Percentiles rank a stretch among this genome's conserved stretches.
Evolutionary conservation across 2,329 filamentous ascomycete genomes (phyloP).

Genomic region (Talaromyces islandicus): DNA sequence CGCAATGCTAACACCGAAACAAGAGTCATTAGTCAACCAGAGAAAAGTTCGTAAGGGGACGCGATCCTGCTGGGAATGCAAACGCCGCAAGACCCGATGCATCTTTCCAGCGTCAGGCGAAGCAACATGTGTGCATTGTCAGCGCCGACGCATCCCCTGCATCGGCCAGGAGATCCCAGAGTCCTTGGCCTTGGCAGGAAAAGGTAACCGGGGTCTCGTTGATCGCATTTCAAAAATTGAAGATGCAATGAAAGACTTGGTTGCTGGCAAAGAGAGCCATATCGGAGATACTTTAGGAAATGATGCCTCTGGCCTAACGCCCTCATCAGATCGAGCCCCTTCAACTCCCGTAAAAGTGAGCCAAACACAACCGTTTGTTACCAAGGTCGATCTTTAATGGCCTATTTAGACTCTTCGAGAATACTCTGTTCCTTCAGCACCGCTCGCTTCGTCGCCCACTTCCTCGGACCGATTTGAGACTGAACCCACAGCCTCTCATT

Average conservation of each 20-base stretch:
- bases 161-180: constrained; percentile 20
- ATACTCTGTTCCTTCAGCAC: not conserved
- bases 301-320: not conserved
- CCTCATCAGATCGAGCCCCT: not conserved
- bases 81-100: constrained; percentile 22
- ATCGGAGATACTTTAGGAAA: not conserved
- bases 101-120: constrained; percentile 13
- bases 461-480: not conserved
- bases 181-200: constrained; percentile 10
- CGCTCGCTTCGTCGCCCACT: not conserved
- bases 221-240: constrained; percentile 14
- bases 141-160: constrained; percentile 17
- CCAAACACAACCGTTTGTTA: not conserved
- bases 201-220: constrained; percentile 11
- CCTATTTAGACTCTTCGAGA: not conserved
- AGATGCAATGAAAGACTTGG: constrained; percentile 11
- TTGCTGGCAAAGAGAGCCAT: constrained; percentile 2
- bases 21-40: not conserved
- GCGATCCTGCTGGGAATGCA: constrained; percentile 24
- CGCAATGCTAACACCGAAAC: not conserved
- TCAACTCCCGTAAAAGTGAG: constrained; percentile 1
- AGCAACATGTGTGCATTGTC: constrained; percentile 17
- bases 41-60: constrained; percentile 17
- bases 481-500: not conserved
- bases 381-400: not conserved